Evolutionary conservation across 2,329 filamentous ascomycete species (phyloP).

Genomic region (Penicillium sp.): DNA sequence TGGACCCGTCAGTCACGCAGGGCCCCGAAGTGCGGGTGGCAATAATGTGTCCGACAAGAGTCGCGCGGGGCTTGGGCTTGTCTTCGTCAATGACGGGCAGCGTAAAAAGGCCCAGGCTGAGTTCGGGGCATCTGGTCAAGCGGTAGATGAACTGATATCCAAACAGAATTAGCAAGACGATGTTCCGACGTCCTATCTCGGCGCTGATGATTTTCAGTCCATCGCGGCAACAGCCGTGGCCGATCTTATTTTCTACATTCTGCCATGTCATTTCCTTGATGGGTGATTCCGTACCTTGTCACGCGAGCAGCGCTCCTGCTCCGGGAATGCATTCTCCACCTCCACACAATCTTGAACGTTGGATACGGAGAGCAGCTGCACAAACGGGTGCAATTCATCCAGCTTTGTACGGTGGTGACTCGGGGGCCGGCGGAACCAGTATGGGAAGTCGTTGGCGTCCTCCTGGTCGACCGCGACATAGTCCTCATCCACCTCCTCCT

Average conservation of each 20-base stretch:
- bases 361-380: constrained; percentile 65
- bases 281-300: constrained; percentile 54
- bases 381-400: constrained; percentile 68
- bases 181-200: background rate
- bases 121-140: constrained; percentile 69
- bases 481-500: constrained; percentile 41
- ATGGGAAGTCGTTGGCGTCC: constrained; percentile 40
- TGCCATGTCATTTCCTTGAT: background rate
- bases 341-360: constrained; percentile 54
- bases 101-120: constrained; percentile 78
- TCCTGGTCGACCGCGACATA: constrained; percentile 44
- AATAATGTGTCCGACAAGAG: constrained; percentile 73
- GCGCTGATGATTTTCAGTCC: background rate
- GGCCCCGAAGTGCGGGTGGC: constrained; percentile 66
- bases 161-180: background rate
- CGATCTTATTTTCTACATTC: background rate
- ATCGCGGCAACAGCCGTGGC: background rate
- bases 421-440: constrained; percentile 42
- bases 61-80: constrained; percentile 59
- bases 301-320: constrained; percentile 55
- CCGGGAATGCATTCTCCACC: constrained; percentile 61
- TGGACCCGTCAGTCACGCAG: constrained; percentile 70
- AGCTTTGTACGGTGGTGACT: constrained; percentile 38
- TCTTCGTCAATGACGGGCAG: constrained; percentile 51
- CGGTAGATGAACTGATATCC: constrained; percentile 69